Evolutionary conservation across 1,139 yeast genomes (phyloP).

Genomic region (Petasospora fabianii): DNA sequence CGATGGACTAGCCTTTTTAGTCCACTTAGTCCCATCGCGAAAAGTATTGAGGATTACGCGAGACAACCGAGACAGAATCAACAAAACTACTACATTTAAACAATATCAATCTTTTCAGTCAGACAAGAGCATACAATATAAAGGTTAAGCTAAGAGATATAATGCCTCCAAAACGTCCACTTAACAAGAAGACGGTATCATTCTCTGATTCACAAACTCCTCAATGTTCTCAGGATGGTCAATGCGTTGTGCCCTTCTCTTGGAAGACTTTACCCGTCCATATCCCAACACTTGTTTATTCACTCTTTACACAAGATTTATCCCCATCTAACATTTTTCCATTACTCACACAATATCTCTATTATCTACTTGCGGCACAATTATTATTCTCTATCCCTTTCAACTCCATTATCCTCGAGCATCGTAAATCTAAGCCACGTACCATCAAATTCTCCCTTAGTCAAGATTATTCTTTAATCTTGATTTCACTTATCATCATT

Average conservation of each 20-base stretch:
- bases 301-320: background rate
- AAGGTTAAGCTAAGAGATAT: background rate
- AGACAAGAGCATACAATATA: background rate
- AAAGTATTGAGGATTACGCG: too few relatives aligned
- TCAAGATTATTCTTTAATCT: slow-evolving; percentile 15
- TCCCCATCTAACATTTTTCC: background rate
- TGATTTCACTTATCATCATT: slow-evolving; percentile 25
- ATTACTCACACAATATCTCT: background rate
- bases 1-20: too few relatives aligned
- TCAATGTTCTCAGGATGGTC: background rate
- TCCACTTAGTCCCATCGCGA: too few relatives aligned
- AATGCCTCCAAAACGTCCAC: background rate
- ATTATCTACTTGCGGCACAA: slow-evolving; percentile 12
- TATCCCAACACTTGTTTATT: background rate
- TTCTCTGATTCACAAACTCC: background rate
- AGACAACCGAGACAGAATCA: too few relatives aligned
- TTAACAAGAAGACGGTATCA: background rate
- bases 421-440: slow-evolving; percentile 12
- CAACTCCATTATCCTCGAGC: slow-evolving; percentile 8
- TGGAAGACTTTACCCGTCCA: background rate
- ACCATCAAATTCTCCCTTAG: slow-evolving; percentile 9
- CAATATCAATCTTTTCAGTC: too few relatives aligned
- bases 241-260: background rate
- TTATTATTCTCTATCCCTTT: slow-evolving; percentile 11
- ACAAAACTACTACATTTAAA: too few relatives aligned